Percentiles rank a stretch among this genome's conserved stretches.
phyloP scores from a whole-genome alignment of 2,329 filamentous ascomycete species.

The Ceratocystis variospora region DNA sequence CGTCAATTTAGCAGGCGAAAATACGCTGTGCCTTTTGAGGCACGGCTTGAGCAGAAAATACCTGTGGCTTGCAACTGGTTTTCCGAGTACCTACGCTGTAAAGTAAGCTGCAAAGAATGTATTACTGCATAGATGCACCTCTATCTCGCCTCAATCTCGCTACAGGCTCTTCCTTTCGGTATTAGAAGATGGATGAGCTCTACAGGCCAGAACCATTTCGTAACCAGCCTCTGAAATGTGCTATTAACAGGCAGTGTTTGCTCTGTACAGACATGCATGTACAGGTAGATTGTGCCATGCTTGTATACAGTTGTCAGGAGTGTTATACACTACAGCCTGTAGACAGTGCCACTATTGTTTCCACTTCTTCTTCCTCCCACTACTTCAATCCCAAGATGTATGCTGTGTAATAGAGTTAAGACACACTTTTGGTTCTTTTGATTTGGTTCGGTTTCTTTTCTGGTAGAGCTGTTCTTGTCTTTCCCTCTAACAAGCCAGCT shows the following conservation, averaged over 20 bases:
- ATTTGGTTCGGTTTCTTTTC: background rate
- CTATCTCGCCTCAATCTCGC: background rate
- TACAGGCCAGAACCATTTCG: background rate
- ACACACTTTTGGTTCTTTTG: background rate
- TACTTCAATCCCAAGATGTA: background rate
- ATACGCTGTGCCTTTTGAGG: background rate
- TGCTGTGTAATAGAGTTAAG: background rate
- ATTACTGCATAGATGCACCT: background rate
- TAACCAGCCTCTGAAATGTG: background rate
- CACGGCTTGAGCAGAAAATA: background rate
- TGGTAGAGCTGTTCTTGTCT: background rate
- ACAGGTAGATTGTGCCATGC: background rate
- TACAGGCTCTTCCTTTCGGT: background rate
- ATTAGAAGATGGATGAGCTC: background rate
- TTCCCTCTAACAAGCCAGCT: constrained; percentile 3
- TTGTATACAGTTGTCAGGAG: background rate
- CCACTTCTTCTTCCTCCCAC: background rate
- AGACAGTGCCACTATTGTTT: background rate
- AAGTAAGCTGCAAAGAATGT: background rate
- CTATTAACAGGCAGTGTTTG: background rate
- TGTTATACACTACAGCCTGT: background rate
- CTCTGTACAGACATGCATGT: background rate
- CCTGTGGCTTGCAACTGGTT: background rate
- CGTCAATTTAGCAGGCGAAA: background rate
- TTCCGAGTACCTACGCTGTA: background rate